These are phyloP conservation scores for Fonsecaea pedrosoi DNA, from an alignment of 2,329 filamentous ascomycete species.

Conservation along the genomic window DNA sequence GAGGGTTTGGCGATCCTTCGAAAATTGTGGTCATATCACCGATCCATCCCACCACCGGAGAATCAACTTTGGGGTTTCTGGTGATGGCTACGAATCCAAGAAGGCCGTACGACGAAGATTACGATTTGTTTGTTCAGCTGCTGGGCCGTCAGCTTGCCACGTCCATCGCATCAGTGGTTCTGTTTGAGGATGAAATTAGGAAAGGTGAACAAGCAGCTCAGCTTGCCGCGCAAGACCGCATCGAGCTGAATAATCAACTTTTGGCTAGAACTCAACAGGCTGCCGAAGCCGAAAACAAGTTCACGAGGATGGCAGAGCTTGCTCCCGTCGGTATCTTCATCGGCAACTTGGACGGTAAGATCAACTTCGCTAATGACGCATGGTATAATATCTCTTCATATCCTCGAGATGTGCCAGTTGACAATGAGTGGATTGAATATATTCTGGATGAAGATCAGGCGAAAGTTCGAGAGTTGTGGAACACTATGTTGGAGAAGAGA, in stretches of 20 bases:
- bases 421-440: constrained; percentile 57
- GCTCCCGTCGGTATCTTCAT: constrained; percentile 86
- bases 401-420: constrained; percentile 35
- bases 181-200: constrained; percentile 83
- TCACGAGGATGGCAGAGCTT: constrained; percentile 83
- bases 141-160: constrained; percentile 78
- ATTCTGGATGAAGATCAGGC: constrained; percentile 58
- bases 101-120: constrained; percentile 80
- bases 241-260: constrained; percentile 77
- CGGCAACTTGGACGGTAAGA: constrained; percentile 71
- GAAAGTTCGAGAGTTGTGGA: constrained; percentile 47
- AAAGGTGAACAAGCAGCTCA: constrained; percentile 75
- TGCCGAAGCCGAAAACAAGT: constrained; percentile 72
- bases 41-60: constrained; percentile 76
- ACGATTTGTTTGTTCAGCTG: constrained; percentile 76
- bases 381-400: constrained; percentile 60
- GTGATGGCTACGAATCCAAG: constrained; percentile 80
- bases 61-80: constrained; percentile 77
- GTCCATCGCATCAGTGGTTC: constrained; percentile 78
- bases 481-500: constrained; percentile 32
- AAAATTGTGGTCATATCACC: constrained; percentile 77
- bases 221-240: constrained; percentile 76
- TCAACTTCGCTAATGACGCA: constrained; percentile 82
- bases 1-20: constrained; percentile 74
- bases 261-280: constrained; percentile 66